phyloP scores from a whole-genome alignment of 495 filamentous ascomycete genomes.

The Neurospora terricola region DNA sequence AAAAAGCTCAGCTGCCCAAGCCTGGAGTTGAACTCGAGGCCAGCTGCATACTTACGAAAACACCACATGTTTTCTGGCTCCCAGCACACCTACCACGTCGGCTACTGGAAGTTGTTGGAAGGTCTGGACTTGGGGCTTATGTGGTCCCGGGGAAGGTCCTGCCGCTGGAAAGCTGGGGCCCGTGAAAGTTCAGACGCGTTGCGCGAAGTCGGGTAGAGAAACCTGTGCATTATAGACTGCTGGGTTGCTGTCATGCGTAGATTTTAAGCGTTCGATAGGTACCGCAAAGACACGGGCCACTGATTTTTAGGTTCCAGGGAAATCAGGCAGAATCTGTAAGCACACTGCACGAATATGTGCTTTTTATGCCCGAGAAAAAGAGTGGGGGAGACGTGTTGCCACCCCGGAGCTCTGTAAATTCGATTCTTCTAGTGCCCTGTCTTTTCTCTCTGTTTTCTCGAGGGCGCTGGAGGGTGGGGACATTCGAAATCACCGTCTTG shows the following conservation, averaged over 20 bases:
- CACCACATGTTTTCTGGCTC: not conserved
- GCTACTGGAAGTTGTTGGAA: not conserved
- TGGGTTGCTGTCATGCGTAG: not conserved
- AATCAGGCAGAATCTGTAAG: too few species aligned
- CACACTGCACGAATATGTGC: too few species aligned
- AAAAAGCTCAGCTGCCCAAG: too few species aligned
- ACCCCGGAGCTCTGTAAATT: too few species aligned
- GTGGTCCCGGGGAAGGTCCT: not conserved
- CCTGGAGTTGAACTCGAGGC: not conserved
- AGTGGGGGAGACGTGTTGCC: too few species aligned
- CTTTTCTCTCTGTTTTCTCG: too few species aligned
- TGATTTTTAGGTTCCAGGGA: too few species aligned
- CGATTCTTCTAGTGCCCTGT: too few species aligned
- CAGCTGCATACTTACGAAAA: not conserved
- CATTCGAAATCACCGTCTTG: too few species aligned
- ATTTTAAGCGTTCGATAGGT: not conserved
- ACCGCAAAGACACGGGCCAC: too few species aligned
- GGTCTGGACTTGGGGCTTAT: not conserved
- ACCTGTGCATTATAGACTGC: not conserved
- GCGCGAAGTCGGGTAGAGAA: not conserved
- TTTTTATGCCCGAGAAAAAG: too few species aligned
- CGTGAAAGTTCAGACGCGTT: not conserved
- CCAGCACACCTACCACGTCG: not conserved
- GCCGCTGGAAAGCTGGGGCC: not conserved
- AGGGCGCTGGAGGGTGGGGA: too few species aligned